Conservation (phyloP, 2,329 filamentous ascomycete species). For the Cercospora berteroae region DNA sequence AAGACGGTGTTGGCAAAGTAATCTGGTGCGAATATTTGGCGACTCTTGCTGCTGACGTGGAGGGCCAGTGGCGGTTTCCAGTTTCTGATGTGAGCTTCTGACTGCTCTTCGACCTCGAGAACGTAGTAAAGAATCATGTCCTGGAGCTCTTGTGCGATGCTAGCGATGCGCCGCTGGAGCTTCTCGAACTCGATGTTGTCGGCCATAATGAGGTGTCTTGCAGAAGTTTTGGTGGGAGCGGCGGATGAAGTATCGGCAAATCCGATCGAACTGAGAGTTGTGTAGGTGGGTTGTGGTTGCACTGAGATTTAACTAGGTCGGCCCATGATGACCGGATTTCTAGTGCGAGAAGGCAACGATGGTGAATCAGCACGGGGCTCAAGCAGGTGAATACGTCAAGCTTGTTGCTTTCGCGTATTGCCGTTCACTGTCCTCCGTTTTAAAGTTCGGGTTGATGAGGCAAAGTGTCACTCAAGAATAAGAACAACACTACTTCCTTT, state of each 20-base stretch:
- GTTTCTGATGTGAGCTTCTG: neutral
- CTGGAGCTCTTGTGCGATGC: neutral
- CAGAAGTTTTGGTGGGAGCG: too few species aligned
- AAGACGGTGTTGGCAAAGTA: neutral
- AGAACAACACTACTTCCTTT: neutral
- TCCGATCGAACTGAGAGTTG: too few species aligned
- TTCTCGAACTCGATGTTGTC: neutral
- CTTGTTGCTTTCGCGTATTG: neutral
- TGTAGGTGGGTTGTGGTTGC: neutral
- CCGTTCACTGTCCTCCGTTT: too few species aligned
- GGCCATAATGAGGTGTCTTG: neutral
- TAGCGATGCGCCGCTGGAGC: neutral
- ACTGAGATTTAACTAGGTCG: too few species aligned
- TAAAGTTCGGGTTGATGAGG: neutral
- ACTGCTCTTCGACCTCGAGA: neutral
- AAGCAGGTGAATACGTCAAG: neutral
- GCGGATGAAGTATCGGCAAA: too few species aligned
- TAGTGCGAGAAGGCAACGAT: too few species aligned
- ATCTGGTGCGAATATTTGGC: neutral
- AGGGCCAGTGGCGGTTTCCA: neutral
- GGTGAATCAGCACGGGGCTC: neutral
- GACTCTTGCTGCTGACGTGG: neutral
- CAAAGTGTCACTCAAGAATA: neutral
- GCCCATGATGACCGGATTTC: too few species aligned
- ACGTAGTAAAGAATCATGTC: neutral